Evolutionary conservation across 2,329 filamentous ascomycete genomes (phyloP).

Genomic region (Thielaviopsis punctulata): DNA sequence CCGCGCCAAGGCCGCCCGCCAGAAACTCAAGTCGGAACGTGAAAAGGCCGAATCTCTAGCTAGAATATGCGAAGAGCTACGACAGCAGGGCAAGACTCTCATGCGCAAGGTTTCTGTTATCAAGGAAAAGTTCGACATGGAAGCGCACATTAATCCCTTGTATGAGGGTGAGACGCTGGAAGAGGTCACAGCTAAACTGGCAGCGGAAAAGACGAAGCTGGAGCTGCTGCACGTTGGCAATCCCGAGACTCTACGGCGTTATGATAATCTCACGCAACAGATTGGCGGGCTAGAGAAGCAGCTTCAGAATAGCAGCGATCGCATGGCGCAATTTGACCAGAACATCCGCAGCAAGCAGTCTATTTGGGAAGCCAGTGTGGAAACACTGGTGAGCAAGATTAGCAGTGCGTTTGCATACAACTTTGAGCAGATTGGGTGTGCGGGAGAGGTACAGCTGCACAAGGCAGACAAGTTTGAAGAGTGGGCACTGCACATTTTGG

Average conservation of each 20-base stretch:
- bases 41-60: constrained; percentile 21
- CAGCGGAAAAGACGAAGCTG: constrained; percentile 55
- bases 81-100: constrained; percentile 21
- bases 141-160: constrained; percentile 26
- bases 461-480: constrained; percentile 88
- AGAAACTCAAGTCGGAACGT: constrained; percentile 30
- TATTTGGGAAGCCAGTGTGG: constrained; percentile 71
- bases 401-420: constrained; percentile 85
- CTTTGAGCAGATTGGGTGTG: constrained; percentile 85
- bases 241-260: constrained; percentile 58
- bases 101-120: constrained; percentile 10
- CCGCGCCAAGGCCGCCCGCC: constrained; percentile 43
- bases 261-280: constrained; percentile 50
- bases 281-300: constrained; percentile 47
- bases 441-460: constrained; percentile 72
- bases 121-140: constrained; percentile 22
- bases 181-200: constrained; percentile 55
- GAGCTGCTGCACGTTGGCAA: constrained; percentile 68
- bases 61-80: constrained; percentile 22
- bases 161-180: constrained; percentile 36
- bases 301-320: constrained; percentile 36
- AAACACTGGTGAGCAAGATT: constrained; percentile 61
- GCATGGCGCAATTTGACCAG: constrained; percentile 35
- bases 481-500: constrained; percentile 86
- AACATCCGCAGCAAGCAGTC: constrained; percentile 49